Evolutionary conservation across 306 rosid species (phyloP).

Genomic region (Trifolium dubium): DNA sequence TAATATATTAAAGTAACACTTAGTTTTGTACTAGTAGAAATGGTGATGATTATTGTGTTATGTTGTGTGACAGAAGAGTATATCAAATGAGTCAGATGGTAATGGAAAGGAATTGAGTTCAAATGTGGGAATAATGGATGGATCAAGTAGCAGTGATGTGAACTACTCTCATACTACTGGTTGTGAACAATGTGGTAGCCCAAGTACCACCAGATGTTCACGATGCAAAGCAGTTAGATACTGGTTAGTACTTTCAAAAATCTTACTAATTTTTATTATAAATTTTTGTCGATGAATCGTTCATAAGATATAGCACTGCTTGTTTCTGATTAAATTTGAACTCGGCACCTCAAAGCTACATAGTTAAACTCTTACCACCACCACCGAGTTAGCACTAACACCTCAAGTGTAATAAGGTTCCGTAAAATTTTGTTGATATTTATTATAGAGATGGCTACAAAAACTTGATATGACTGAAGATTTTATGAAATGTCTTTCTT

Average conservation of each 20-base stretch:
- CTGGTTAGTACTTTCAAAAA: slow-evolving; percentile 38
- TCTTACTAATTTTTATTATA: not conserved
- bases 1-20: no score
- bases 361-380: no score
- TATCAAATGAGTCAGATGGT: not conserved
- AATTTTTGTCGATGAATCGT: not conserved
- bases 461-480: no score
- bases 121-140: not conserved
- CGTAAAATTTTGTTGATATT: no score
- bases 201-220: slow-evolving; percentile 44
- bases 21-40: no score
- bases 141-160: not conserved
- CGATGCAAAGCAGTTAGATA: slow-evolving; percentile 44
- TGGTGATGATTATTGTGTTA: no score
- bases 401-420: no score
- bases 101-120: not conserved
- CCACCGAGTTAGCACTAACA: no score
- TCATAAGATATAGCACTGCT: no score
- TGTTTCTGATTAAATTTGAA: no score
- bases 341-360: no score
- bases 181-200: slow-evolving; percentile 42
- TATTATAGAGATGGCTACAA: no score
- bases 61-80: slow-evolving; percentile 31
- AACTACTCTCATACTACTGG: not conserved
- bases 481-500: not conserved